Evolutionary conservation across 23 red algal genomes (phyloP).

Genomic region (Agarophyton chilense): DNA sequence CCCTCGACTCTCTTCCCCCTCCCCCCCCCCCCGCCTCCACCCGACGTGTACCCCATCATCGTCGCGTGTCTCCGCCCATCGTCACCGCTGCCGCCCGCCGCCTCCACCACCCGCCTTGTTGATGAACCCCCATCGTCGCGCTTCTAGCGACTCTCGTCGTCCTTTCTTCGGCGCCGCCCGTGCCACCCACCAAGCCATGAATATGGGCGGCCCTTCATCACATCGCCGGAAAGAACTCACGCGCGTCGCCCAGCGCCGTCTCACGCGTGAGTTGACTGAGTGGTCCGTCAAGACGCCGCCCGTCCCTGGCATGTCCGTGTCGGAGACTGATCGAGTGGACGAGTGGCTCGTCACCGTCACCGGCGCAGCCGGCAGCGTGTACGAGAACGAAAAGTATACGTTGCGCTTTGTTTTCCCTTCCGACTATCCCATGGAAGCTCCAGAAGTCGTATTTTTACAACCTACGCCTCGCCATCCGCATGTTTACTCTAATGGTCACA

Average conservation of each 20-base stretch:
- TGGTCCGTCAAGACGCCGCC: constrained; percentile 81
- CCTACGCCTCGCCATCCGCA: constrained; percentile 89
- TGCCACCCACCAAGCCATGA: constrained; percentile 21
- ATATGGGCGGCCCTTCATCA: constrained; percentile 35
- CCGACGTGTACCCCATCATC: not conserved
- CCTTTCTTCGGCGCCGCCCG: not conserved
- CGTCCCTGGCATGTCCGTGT: constrained; percentile 89
- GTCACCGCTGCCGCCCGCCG: not conserved
- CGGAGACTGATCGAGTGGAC: constrained; percentile 77
- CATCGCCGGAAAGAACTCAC: constrained; percentile 72
- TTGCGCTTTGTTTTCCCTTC: constrained; percentile 88
- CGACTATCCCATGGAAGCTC: constrained; percentile 95
- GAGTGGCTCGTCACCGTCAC: constrained; percentile 89
- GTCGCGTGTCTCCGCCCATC: not conserved
- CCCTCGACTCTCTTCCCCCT: not conserved
- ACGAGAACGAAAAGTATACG: constrained; percentile 78
- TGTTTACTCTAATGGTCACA: constrained; percentile 94
- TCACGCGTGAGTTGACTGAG: constrained; percentile 79
- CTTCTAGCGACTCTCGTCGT: constrained; percentile 5
- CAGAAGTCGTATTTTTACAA: constrained; percentile 88
- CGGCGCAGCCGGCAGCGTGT: constrained; percentile 84
- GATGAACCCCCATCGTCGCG: constrained; percentile 27
- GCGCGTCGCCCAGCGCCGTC: constrained; percentile 74
- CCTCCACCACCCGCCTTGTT: not conserved
- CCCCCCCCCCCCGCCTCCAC: not conserved